A percentile compares a stretch with the other conserved stretches of the same genome.
Evolutionary conservation across 306 rosid species (phyloP).

Genomic region (Betula pendula): DNA sequence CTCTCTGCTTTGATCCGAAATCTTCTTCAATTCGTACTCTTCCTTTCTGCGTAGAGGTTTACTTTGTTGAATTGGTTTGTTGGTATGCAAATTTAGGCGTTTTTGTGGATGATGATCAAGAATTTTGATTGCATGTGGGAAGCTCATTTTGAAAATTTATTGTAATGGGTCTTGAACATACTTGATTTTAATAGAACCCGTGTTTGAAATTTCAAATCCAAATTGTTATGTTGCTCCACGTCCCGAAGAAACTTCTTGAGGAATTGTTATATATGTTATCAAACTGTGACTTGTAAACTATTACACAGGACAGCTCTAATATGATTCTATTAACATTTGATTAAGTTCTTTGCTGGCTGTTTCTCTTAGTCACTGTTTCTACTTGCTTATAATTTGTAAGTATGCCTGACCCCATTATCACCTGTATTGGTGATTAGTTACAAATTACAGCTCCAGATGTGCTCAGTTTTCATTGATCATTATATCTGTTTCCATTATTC

Average conservation of each 20-base stretch:
- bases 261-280: background rate
- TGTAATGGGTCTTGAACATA: constrained; percentile 17
- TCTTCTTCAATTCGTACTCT: background rate
- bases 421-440: background rate
- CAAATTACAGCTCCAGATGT: background rate
- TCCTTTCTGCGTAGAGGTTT: background rate
- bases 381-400: background rate
- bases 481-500: background rate
- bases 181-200: constrained; percentile 13
- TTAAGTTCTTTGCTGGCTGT: background rate
- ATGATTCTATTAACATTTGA: background rate
- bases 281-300: background rate
- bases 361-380: background rate
- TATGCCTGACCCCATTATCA: background rate
- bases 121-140: constrained; percentile 4
- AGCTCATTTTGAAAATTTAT: background rate
- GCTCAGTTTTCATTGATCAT: background rate
- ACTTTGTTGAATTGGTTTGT: background rate
- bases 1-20: constrained; percentile 11
- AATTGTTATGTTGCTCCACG: background rate
- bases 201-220: background rate
- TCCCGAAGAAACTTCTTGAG: background rate
- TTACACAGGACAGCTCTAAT: background rate
- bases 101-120: background rate
- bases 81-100: background rate